Base-by-base conservation (phyloP, 2,329 filamentous ascomycete species). In the Aspergillus pseudotamarii region DNA sequence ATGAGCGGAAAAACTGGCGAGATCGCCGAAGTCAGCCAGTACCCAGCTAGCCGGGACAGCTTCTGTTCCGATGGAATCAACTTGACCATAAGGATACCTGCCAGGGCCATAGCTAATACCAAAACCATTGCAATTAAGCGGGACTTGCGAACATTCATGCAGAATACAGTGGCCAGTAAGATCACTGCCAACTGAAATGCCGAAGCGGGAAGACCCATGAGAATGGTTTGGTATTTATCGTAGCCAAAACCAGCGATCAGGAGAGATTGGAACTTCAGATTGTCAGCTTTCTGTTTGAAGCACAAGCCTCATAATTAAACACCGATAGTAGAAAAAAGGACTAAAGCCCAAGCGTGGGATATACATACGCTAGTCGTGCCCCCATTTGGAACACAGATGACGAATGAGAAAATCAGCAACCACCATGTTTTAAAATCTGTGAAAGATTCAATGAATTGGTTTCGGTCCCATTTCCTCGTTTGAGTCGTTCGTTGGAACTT, bases 401-500 rank as follows among this genome's bases (percentile, higher is more conserved):
- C 41, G 34, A 68, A 67, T 9, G 65, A 59, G 28, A 66, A 68
- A 1, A 75, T 36, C 48, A 73, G 67, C 41, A 75, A 70, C n/a
- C 72, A 68, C 69, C 74, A 78, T 3, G 72, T 70, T 60, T 77
- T 74, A 16, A 68, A 68, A 57, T 79, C 77, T 5, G 32, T 63
- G 10, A 78, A 56, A 1, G 72, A 70, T 64, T 79, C 75, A 6
- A 66, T 54, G 32, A 77, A 68, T 66, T 79, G 76, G 12, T 23
- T 6, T 8, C 57, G 57, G 30, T 65, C 36, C 63, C 63, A 66
- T 11, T 41, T 19, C 28, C 58, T 64, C 23, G 61, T 64, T 26
- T 60, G 63, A 1, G 53, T 63, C 14, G 63, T 65, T 32, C 55
- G 58, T 32, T 59, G 59, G 34, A 58, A 64, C 16, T 60, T 62